Evolutionary conservation across 257 asterid genomes (phyloP), one percentile per base, ranked within the genome.

Genomic region (Datura wrightii): DNA sequence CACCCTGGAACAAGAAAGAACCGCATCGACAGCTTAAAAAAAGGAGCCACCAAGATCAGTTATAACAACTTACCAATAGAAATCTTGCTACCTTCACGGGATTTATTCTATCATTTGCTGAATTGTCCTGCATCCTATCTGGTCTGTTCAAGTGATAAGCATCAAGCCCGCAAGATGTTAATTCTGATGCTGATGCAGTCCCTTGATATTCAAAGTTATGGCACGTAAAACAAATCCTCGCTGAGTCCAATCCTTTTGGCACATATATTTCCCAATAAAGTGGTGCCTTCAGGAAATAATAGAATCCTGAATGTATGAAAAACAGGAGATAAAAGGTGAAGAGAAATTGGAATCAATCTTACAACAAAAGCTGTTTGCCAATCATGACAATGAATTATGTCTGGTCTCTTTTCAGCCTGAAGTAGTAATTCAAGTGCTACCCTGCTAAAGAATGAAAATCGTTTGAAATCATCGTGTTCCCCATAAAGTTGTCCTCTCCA

Each of bases 121-220:
- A 92, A 92, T 96, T 89, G 86, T 96, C 98, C 91, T 93, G 99
- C 98, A 96, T 96, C 90, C 99, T 94, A 84, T 96, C 99, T 79
- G 97, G 97, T 88, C 96, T 93, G 87, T 94, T 94, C 84, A 94
- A 89, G 84, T 91, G 97, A 86, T 89, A 72, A 87, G 91, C 97
- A 87, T 94, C 97, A 89, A 96, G 99, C 84, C 99, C 99, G 87
- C 99, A 94, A 65, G 98, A 93, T 82, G 94, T 97, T 79, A 96
- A 90, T 65, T 93, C 97, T 19, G 96, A 91, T 74, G 98, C 97
- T 62, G 93, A 89, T 66, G 98, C 97, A 84, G 91, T 87, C 84
- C 99, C 99, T 90, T 96, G 99, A 91, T 96, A 96, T 93, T 95
- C 99, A 95, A 97, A 94, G 92, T 97, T 97, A 90, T 97, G 99